Percentiles rank a stretch among this genome's conserved stretches.
Conservation (phyloP, 306 rosid species). For the Canavalia ensiformis region DNA sequence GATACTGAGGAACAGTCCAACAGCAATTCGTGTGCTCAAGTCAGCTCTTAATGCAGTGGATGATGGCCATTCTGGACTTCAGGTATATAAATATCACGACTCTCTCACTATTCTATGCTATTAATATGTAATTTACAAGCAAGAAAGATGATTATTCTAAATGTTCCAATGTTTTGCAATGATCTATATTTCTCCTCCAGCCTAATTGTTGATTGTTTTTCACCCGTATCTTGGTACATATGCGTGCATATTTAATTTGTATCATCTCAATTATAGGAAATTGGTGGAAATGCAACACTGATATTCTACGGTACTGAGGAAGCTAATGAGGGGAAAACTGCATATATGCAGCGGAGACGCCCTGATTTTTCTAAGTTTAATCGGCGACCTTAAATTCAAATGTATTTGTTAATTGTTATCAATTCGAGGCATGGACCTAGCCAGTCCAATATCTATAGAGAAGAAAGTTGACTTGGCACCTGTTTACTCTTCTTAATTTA, state of each 20-base stretch:
- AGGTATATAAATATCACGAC: constrained; percentile 55
- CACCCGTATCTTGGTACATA: constrained; percentile 2
- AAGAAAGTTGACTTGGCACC: background rate
- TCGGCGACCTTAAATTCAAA: constrained; percentile 62
- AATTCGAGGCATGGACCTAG: constrained; percentile 21
- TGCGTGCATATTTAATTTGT: background rate
- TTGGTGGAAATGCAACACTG: constrained; percentile 85
- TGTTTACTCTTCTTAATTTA: constrained; percentile 4
- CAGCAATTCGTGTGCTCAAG: constrained; percentile 86
- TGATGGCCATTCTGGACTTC: constrained; percentile 95
- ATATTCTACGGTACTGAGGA: constrained; percentile 82
- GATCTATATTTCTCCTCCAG: background rate
- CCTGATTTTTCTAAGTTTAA: constrained; percentile 83
- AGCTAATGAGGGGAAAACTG: constrained; percentile 78
- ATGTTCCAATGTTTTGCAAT: constrained; percentile 25
- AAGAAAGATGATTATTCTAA: background rate
- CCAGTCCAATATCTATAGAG: background rate
- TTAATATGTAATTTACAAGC: constrained; percentile 16
- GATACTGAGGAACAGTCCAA: constrained; percentile 89
- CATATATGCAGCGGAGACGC: constrained; percentile 71
- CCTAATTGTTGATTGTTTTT: background rate
- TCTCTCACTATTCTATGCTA: constrained; percentile 17
- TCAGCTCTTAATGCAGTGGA: constrained; percentile 91
- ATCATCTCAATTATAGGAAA: constrained; percentile 56
- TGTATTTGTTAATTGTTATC: constrained; percentile 14